Evolutionary conservation across 768 basidiomycete genomes (phyloP).

Genomic region (Russula earlei): DNA sequence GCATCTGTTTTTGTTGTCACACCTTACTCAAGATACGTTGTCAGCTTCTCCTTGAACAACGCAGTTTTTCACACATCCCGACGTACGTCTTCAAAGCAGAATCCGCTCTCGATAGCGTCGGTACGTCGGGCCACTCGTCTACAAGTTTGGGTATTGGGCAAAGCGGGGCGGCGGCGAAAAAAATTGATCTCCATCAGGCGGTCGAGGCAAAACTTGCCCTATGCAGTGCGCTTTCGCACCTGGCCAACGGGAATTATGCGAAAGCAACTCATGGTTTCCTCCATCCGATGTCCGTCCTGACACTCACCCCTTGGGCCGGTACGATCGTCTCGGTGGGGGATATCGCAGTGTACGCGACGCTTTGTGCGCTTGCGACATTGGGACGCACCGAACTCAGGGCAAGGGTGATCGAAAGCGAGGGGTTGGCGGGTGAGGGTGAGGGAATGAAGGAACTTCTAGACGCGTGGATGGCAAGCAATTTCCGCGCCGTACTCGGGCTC

Average conservation of each 20-base stretch:
- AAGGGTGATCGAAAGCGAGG: slow-evolving; percentile 42
- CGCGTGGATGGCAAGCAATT: slow-evolving; percentile 79
- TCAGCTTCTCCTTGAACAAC: slow-evolving; percentile 77
- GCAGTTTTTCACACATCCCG: slow-evolving; percentile 75
- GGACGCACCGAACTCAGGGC: slow-evolving; percentile 60
- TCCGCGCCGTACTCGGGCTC: slow-evolving; percentile 71
- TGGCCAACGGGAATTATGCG: slow-evolving; percentile 66
- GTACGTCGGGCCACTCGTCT: slow-evolving; percentile 23
- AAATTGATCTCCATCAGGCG: slow-evolving; percentile 47
- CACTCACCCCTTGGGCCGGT: slow-evolving; percentile 71
- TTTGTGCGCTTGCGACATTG: slow-evolving; percentile 77
- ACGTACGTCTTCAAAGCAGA: slow-evolving; percentile 98
- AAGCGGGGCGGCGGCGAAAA: slow-evolving; percentile 28
- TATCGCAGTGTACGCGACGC: slow-evolving; percentile 76
- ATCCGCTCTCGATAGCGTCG: slow-evolving; percentile 65
- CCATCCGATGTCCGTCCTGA: slow-evolving; percentile 52
- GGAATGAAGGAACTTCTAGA: slow-evolving; percentile 65
- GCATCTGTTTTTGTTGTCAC: not conserved
- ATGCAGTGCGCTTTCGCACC: slow-evolving; percentile 65
- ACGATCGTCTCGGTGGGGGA: slow-evolving; percentile 78
- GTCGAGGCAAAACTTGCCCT: slow-evolving; percentile 70
- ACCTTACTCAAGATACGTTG: not conserved
- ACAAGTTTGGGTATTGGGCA: slow-evolving; percentile 18
- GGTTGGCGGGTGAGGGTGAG: slow-evolving; percentile 16
- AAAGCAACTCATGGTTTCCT: slow-evolving; percentile 71